Evolutionary conservation across 345 rosid genomes (phyloP).

Genomic region (Eucalyptus curtisii): DNA sequence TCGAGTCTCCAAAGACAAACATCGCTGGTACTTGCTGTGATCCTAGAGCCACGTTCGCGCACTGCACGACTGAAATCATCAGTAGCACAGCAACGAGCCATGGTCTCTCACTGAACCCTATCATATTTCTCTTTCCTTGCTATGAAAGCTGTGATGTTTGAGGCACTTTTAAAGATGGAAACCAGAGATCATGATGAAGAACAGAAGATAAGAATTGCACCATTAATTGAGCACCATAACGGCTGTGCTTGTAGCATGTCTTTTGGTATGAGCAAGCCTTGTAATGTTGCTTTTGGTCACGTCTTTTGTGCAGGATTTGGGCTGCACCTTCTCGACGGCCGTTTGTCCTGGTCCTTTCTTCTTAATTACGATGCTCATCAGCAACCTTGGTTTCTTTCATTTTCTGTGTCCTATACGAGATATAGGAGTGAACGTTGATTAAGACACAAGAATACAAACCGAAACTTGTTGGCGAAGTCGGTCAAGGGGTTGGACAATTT

Average conservation of each 20-base stretch:
- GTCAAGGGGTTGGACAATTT: neutral
- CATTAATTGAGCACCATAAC: neutral
- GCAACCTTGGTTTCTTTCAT: neutral
- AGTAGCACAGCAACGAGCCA: neutral
- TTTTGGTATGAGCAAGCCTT: neutral
- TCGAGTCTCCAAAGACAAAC: conserved; percentile 86
- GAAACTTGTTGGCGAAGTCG: neutral
- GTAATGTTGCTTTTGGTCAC: neutral
- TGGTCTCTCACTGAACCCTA: neutral
- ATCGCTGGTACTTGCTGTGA: conserved; percentile 42
- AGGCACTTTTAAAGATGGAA: neutral
- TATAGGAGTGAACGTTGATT: neutral
- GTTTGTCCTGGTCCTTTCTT: neutral
- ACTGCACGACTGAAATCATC: neutral
- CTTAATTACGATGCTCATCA: neutral
- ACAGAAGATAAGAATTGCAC: neutral
- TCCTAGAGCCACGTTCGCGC: neutral
- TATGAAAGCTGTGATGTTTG: neutral
- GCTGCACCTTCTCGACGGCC: neutral
- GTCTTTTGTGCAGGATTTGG: neutral
- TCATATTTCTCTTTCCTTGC: neutral
- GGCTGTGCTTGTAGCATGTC: neutral
- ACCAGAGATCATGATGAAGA: neutral
- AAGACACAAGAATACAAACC: neutral
- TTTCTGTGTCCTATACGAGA: neutral